Conservation (phyloP, 257 asterid species). For the Galeopsis tetrahit region DNA sequence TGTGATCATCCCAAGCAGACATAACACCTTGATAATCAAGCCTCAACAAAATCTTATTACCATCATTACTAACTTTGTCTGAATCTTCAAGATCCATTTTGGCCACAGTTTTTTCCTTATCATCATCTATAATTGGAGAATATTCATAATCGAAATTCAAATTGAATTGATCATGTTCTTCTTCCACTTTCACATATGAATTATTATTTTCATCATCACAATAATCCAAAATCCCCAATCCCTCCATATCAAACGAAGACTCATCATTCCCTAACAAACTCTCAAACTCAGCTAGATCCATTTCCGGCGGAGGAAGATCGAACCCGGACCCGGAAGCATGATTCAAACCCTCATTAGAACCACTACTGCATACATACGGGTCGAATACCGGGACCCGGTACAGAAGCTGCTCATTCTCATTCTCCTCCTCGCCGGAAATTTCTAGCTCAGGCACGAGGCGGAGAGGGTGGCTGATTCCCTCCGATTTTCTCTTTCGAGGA, state of each 20-base stretch:
- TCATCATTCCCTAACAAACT: slow-evolving; percentile 70
- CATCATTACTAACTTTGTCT: slow-evolving; percentile 25
- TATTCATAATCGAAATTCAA: slow-evolving; percentile 53
- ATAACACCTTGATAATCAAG: slow-evolving; percentile 69
- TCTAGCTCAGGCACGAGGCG: slow-evolving; percentile 59
- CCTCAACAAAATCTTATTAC: slow-evolving; percentile 53
- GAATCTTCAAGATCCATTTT: slow-evolving; percentile 30
- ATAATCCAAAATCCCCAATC: slow-evolving; percentile 55
- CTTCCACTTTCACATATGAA: background rate
- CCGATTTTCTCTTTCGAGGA: slow-evolving; percentile 47
- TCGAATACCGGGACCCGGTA: slow-evolving; percentile 77
- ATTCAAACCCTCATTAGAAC: slow-evolving; percentile 27
- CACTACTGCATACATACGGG: slow-evolving; percentile 47
- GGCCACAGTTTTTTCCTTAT: slow-evolving; percentile 3
- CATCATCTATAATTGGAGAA: slow-evolving; percentile 43
- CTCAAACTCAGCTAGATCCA: slow-evolving; percentile 86
- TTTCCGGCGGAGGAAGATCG: slow-evolving; percentile 58
- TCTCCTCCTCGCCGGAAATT: slow-evolving; percentile 57
- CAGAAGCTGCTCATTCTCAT: slow-evolving; percentile 61
- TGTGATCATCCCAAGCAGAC: slow-evolving; percentile 70
- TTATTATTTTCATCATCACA: no score
- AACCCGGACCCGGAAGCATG: slow-evolving; percentile 12
- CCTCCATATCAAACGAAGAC: slow-evolving; percentile 60
- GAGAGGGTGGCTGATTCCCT: slow-evolving; percentile 27
- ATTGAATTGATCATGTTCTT: slow-evolving; percentile 5